These are phyloP conservation scores for Candida dubliniensis DNA, from an alignment of 1,139 yeast species.

Conservation along the genomic window DNA sequence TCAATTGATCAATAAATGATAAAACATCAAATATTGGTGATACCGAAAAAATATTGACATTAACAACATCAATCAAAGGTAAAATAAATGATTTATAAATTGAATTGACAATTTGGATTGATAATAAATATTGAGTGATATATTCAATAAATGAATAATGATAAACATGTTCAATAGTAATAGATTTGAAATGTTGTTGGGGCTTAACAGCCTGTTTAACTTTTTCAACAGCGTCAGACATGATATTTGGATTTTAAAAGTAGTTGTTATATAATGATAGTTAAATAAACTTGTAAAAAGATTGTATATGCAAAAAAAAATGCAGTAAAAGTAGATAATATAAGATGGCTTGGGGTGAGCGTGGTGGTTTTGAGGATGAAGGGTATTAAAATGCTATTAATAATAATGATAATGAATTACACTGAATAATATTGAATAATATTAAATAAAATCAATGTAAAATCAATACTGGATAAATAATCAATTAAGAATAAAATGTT, in stretches of 20 bases:
- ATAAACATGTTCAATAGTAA: slow-evolving; percentile 34
- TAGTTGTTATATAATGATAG: neutral
- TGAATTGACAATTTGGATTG: slow-evolving; percentile 26
- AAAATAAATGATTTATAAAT: slow-evolving; percentile 22
- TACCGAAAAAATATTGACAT: slow-evolving; percentile 23
- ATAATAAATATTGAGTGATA: slow-evolving; percentile 24
- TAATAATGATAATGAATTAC: no score
- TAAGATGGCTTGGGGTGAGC: no score
- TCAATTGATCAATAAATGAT: slow-evolving; percentile 25
- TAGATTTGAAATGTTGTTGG: slow-evolving; percentile 27
- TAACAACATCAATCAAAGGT: slow-evolving; percentile 19
- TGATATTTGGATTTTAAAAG: neutral
- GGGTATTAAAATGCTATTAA: no score
- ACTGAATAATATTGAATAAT: no score
- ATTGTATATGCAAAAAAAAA: neutral
- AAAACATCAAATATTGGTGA: slow-evolving; percentile 27
- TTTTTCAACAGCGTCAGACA: slow-evolving; percentile 15
- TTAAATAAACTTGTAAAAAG: neutral
- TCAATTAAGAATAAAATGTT: no score
- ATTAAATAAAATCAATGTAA: no score
- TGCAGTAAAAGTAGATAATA: no score
- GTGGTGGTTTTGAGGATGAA: no score
- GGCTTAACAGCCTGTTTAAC: slow-evolving; percentile 10
- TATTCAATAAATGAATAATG: slow-evolving; percentile 33
- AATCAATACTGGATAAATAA: no score